A percentile compares a stretch with the other conserved stretches of the same genome.
Conservation (phyloP, 2,329 filamentous ascomycete species). For the Fusarium transvaalense region DNA sequence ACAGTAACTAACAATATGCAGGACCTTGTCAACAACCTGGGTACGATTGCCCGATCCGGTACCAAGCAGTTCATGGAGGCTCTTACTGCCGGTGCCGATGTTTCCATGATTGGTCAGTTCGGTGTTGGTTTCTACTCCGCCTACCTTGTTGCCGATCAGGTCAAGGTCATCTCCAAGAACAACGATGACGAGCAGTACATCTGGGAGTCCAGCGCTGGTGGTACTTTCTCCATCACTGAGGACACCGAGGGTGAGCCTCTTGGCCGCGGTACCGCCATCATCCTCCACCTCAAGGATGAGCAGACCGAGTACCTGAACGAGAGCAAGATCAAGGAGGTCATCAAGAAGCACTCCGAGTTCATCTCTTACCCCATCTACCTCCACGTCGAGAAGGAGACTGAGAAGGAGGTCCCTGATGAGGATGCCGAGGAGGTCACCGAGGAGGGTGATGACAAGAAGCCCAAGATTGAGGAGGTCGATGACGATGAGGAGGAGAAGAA, state of each 20-base stretch:
- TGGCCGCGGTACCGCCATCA: slow-evolving; percentile 96
- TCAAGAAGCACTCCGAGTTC: slow-evolving; percentile 99
- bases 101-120: slow-evolving; percentile 99
- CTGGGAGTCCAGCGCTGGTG: slow-evolving; percentile 98
- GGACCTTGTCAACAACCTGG: slow-evolving; percentile 99
- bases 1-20: slow-evolving; percentile 51
- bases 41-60: slow-evolving; percentile 98
- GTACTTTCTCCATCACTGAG: slow-evolving; percentile 92
- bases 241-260: slow-evolving; percentile 93
- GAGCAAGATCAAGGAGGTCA: slow-evolving; percentile 99
- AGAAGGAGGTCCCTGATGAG: slow-evolving; percentile 98
- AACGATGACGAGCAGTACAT: slow-evolving; percentile 99
- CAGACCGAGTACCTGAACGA: slow-evolving; percentile 98
- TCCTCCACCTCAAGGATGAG: slow-evolving; percentile 99
- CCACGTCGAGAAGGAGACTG: slow-evolving; percentile 98
- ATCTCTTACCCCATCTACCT: slow-evolving; percentile 99
- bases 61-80: slow-evolving; percentile 99
- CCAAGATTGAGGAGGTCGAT: slow-evolving; percentile 93
- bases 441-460: slow-evolving; percentile 91
- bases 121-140: slow-evolving; percentile 99
- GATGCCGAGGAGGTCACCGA: slow-evolving; percentile 74
- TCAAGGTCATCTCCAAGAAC: slow-evolving; percentile 97
- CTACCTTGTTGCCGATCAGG: slow-evolving; percentile 97
- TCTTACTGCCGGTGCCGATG: slow-evolving; percentile 96
- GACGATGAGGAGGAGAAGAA: slow-evolving; percentile 91